Evolutionary conservation across 805 yeast genomes (phyloP), one percentile per base, ranked within the genome.

Genomic region (Saturnispora ahearnii): DNA sequence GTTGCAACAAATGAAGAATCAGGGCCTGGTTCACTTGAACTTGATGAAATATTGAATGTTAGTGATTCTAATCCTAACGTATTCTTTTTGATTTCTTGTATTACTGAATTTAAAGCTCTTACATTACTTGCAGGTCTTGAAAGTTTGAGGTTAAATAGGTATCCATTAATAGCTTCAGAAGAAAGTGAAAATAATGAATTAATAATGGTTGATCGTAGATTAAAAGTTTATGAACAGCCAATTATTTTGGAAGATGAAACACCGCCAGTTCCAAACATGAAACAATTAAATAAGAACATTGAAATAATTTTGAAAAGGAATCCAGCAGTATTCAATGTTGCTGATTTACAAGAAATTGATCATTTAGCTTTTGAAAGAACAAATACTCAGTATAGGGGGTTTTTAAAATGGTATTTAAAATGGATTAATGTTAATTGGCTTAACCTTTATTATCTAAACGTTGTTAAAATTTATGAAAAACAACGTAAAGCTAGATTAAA

Each of bases 371-470:
- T 60, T 30, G 66, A 64, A 29, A 54, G 63, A 4, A 71, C 79
- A 4, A 56, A 64, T 13, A 48, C 53, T 32, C 51, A 46, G 53
- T 58, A 49, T 44, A 53, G 46, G 22, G 62, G 66, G 58, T 40
- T 50, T 26, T 66, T 61, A 57, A 56, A 53, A 13, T 29, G 74
- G 0, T 77, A 77, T 60, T 81, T 85, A 84, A 62, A 60, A 37
- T 26, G 77, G 4, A 77, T 82, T 82, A 84, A 85, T 1, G 69
- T 82, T 33, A 57, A 72, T 3, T 67, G 59, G 45, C 55, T 61
- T 8, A 79, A 81, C 53, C 56, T 82, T 48, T 73, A 71, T 57
- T 69, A 77, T 60, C 74, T 79, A 68, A 78, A 76, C 13, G 79
- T 79, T 30, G 63, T 74, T 40, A 51, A 51, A 41, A 57, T 59